Percentiles rank a stretch among this genome's conserved stretches.
phyloP scores from a whole-genome alignment of 2,329 filamentous ascomycete species.

The Colletotrichum sp. region DNA sequence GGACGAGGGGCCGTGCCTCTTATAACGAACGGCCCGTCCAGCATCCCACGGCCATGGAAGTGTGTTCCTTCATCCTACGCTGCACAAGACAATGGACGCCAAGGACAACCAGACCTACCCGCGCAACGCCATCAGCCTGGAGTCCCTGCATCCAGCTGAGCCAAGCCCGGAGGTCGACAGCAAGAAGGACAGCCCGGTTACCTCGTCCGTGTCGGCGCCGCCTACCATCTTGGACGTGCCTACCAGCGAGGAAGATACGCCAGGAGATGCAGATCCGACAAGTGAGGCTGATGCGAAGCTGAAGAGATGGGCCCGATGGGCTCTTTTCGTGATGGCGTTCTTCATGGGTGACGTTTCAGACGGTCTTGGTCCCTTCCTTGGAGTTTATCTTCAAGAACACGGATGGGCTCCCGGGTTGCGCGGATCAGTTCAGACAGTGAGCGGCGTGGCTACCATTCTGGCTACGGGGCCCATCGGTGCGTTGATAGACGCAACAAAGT shows the following conservation, averaged over 20 bases:
- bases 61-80: too few species aligned
- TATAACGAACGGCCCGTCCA: background rate
- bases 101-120: background rate
- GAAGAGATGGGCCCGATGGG: conserved; percentile 1
- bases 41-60: background rate
- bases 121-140: background rate
- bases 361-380: conserved; percentile 6
- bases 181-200: background rate
- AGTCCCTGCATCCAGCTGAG: background rate
- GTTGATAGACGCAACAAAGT: conserved; percentile 15
- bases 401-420: conserved; percentile 12
- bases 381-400: conserved; percentile 13
- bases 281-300: background rate
- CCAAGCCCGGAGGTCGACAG: background rate
- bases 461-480: conserved; percentile 10
- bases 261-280: background rate
- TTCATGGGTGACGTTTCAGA: conserved; percentile 16
- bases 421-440: background rate
- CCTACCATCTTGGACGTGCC: background rate
- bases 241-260: background rate
- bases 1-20: background rate
- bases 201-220: background rate
- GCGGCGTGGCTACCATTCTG: conserved; percentile 10
- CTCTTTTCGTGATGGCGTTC: conserved; percentile 9
- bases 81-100: background rate